Evolutionary conservation across 352 stramenopile genomes (phyloP), one percentile per base, ranked within the genome.

Genomic region (Phytophthora pinifolia): DNA sequence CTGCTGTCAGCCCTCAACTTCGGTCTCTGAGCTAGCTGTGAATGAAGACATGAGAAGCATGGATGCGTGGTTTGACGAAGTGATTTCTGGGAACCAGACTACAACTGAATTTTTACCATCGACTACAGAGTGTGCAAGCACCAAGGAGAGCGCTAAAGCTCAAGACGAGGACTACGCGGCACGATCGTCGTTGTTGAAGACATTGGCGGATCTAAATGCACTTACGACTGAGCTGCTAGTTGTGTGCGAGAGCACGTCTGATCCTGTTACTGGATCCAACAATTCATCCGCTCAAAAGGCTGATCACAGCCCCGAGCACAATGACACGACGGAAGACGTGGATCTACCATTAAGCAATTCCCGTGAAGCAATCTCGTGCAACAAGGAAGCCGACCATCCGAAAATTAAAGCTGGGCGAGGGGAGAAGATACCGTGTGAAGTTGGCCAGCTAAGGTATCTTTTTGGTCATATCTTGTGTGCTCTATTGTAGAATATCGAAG

Each of bases 31-130:
- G 17, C 33, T 52, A 5, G 25, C 71, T 13, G 54, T 84, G 38
- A 59, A 70, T 27, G 68, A 71, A 14, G 62, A 87, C 32, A 39
- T 87, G 32, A 71, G 62, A 32, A 83, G 66, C 33, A 37, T 87
- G 2, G 67, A 87, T 29, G 44, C 42, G 42, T 87, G 76, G 76
- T 87, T 87, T 29, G 65, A 74, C 9, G 37, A 63, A 43, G 56
- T 72, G 14, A 83, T 87, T 43, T 58, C 59, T 4, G 46, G 53
- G 2, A 50, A 47, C 17, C 52, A 48, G 29, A 33, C 5, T 1
- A 35, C 17, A n/a, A 12, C 32, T 42, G 41, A 37, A 2, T n/a
- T 1, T 25, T 8, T 17, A 50, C n/a, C 13, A n/a, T n/a, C n/a
- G 33, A 39, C 15, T 3, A n/a, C 25, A 41, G 1, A 29, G 25